Conservation (phyloP, 1,284 basidiomycete genomes). For the Pseudomicrostroma phylloplanum region DNA sequence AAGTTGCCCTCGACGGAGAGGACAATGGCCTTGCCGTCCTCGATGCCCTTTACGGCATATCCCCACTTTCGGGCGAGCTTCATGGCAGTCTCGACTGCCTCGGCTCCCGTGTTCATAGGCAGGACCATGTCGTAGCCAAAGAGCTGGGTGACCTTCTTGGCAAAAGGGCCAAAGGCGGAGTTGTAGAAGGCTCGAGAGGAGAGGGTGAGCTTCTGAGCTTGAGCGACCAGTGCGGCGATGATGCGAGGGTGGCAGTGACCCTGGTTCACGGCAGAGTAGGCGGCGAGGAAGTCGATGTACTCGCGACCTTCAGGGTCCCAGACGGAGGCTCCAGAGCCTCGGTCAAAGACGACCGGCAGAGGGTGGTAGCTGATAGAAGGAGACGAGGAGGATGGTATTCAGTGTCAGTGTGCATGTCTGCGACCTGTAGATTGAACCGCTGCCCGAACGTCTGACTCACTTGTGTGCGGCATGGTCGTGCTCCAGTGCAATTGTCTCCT, state of each 20-base stretch:
- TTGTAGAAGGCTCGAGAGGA: conserved; percentile 97
- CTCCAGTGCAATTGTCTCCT: conserved; percentile 73
- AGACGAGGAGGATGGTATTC: conserved; percentile 8
- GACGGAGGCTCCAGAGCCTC: conserved; percentile 80
- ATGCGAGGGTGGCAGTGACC: conserved; percentile 94
- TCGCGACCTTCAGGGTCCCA: conserved; percentile 82
- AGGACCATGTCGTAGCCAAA: conserved; percentile 67
- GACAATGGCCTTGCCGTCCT: conserved; percentile 78
- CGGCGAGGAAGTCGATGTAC: conserved; percentile 72
- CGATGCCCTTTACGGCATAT: conserved; percentile 65
- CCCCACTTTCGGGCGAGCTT: conserved; percentile 53
- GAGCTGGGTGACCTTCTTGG: conserved; percentile 73
- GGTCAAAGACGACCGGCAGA: conserved; percentile 86
- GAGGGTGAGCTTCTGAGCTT: conserved; percentile 83
- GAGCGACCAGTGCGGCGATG: conserved; percentile 71
- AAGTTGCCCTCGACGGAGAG: conserved; percentile 85
- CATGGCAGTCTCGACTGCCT: conserved; percentile 80
- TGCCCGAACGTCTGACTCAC: conserved; percentile 54
- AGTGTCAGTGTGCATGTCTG: neutral
- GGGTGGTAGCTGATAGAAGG: conserved; percentile 78
- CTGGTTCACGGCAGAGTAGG: conserved; percentile 78
- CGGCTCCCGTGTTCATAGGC: conserved; percentile 99
- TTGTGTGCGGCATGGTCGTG: conserved; percentile 78
- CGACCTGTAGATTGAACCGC: neutral
- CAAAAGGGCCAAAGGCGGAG: conserved; percentile 79